Percentiles rank a stretch among this genome's conserved stretches.
Conservation (phyloP, 2,329 filamentous ascomycete genomes). For the Alternaria rosae region DNA sequence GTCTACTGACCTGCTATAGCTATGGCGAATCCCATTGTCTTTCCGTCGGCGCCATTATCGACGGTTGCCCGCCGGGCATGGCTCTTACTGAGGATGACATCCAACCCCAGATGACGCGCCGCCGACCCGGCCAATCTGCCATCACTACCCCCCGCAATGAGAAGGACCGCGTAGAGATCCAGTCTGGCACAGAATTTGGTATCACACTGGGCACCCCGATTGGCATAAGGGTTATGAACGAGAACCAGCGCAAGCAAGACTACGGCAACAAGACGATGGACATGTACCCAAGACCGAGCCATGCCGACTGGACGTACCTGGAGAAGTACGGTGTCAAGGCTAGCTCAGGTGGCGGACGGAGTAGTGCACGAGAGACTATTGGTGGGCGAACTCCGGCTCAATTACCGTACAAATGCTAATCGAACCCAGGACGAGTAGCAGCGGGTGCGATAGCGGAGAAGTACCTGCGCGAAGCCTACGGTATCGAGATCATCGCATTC, state of each 20-base stretch:
- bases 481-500: constrained; percentile 90
- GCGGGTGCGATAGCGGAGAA: constrained; percentile 94
- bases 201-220: constrained; percentile 91
- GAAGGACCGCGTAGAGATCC: constrained; percentile 89
- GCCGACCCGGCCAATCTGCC: constrained; percentile 85
- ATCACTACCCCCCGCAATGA: constrained; percentile 94
- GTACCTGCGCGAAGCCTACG: constrained; percentile 80
- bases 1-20: constrained; percentile 50
- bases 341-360: constrained; percentile 85
- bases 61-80: constrained; percentile 89
- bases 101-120: constrained; percentile 91
- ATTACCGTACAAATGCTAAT: constrained; percentile 15
- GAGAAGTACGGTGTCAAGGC: constrained; percentile 98
- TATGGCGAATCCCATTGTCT: constrained; percentile 91
- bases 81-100: constrained; percentile 85
- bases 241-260: constrained; percentile 92
- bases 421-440: constrained; percentile 75
- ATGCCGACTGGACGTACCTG: constrained; percentile 96
- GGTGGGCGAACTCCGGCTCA: constrained; percentile 55
- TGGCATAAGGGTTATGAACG: constrained; percentile 83
- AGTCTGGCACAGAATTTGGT: constrained; percentile 90
- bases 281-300: constrained; percentile 85
- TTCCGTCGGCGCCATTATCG: constrained; percentile 93
- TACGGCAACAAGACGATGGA: constrained; percentile 92
- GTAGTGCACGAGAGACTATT: constrained; percentile 94